Evolutionary conservation across 106 monocot species (phyloP).

Genomic region (Acorus gramineus): DNA sequence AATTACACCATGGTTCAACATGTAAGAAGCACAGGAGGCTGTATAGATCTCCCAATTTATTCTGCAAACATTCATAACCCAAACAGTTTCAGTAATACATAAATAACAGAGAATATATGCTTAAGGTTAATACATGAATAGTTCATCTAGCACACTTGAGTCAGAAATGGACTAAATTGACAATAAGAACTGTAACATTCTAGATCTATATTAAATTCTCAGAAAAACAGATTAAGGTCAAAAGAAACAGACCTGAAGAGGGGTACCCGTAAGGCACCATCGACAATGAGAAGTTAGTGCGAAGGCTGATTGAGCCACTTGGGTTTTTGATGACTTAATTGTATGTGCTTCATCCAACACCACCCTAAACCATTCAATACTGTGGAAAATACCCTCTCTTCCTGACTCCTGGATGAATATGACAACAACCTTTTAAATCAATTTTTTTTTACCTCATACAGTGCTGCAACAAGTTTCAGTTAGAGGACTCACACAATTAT

Average conservation of each 20-base stretch:
- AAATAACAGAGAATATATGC: too few species aligned
- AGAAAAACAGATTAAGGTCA: neutral
- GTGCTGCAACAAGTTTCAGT: neutral
- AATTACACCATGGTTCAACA: conserved; percentile 83
- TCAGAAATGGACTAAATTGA: too few species aligned
- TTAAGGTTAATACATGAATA: too few species aligned
- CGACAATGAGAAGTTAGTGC: conserved; percentile 50
- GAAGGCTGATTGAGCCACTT: conserved; percentile 63
- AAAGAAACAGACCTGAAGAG: conserved; percentile 49
- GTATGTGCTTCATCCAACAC: conserved; percentile 89
- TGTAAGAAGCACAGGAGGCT: conserved; percentile 86
- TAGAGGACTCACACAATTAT: conserved; percentile 41
- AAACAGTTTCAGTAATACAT: neutral
- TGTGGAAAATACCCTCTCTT: conserved; percentile 56
- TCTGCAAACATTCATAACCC: conserved; percentile 30
- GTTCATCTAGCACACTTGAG: too few species aligned
- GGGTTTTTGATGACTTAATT: conserved; percentile 66
- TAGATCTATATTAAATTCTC: too few species aligned
- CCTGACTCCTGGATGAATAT: conserved; percentile 12
- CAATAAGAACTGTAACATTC: too few species aligned
- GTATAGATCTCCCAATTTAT: conserved; percentile 87
- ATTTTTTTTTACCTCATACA: neutral
- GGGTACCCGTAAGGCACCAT: conserved; percentile 92
- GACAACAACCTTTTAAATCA: neutral
- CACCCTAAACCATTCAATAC: conserved; percentile 68